Evolutionary conservation across 73 alveolate species (phyloP).

Genomic region (Paramecium sonneborni): DNA sequence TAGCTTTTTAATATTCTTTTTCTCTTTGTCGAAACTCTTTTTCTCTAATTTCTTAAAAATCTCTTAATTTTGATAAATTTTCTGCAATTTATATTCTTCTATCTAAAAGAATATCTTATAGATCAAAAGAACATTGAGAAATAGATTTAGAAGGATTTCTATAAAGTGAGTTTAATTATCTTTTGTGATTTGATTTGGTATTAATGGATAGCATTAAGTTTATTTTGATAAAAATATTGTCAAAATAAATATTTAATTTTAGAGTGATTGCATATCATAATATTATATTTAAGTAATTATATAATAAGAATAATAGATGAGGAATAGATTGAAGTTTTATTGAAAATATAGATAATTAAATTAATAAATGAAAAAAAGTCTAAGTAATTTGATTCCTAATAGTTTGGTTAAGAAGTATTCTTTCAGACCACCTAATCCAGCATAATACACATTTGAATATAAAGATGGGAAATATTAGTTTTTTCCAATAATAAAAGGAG

Average conservation of each 20-base stretch:
- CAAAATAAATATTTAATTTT: too few species aligned
- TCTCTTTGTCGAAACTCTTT: neutral
- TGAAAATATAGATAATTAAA: neutral
- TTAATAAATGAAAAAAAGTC: neutral
- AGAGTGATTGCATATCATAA: too few species aligned
- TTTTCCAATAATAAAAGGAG: neutral
- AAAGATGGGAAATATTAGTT: neutral
- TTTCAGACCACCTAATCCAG: constrained; percentile 15
- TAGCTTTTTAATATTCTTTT: neutral
- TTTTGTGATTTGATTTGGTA: neutral
- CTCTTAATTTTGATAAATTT: constrained; percentile 7
- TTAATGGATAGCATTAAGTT: neutral
- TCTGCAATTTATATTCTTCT: constrained; percentile 28
- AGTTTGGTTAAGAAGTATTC: neutral
- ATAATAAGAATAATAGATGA: neutral
- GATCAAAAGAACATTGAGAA: neutral
- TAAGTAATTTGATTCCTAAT: neutral
- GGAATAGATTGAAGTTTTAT: neutral
- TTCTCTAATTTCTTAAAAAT: neutral
- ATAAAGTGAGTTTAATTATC: neutral
- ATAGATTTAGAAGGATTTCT: constrained; percentile 3
- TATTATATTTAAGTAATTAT: neutral
- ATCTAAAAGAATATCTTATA: neutral
- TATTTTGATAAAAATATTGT: neutral
- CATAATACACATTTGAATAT: neutral